Evolutionary conservation across 768 basidiomycete species (phyloP).

Genomic region (Lactarius trivialis): DNA sequence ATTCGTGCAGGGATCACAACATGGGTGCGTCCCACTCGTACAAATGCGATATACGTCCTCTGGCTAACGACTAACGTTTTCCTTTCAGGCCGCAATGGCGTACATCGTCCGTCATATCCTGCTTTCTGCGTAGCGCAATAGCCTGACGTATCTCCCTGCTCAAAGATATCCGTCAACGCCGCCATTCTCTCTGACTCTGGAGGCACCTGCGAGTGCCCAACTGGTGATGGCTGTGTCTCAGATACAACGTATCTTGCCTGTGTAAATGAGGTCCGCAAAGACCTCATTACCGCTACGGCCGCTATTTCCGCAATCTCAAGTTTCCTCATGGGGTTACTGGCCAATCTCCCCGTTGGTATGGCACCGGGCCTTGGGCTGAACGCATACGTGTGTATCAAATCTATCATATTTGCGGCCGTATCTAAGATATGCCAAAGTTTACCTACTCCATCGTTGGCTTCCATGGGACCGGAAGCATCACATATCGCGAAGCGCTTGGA

Average conservation of each 20-base stretch:
- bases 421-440: conserved; percentile 43
- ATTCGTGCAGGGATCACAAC: conserved; percentile 75
- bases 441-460: conserved; percentile 84
- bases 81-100: conserved; percentile 64
- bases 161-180: conserved; percentile 79
- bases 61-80: conserved; percentile 5
- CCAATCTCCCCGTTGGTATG: conserved; percentile 85
- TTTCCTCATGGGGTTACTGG: conserved; percentile 76
- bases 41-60: background rate
- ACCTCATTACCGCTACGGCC: conserved; percentile 80
- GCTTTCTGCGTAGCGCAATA: conserved; percentile 2
- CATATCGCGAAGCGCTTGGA: conserved; percentile 72
- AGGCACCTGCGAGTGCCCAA: conserved; percentile 73
- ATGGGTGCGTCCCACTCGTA: conserved; percentile 48
- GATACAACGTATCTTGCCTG: conserved; percentile 53
- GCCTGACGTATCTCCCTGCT: background rate
- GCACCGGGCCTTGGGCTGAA: conserved; percentile 83
- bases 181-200: conserved; percentile 70
- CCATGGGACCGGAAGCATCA: conserved; percentile 66
- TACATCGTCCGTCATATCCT: conserved; percentile 49
- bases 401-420: background rate
- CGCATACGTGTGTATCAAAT: conserved; percentile 52
- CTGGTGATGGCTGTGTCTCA: conserved; percentile 45
- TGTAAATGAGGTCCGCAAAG: conserved; percentile 54
- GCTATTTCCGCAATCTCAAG: conserved; percentile 69